These are phyloP conservation scores for Amanita pallidorosea DNA, from an alignment of 768 basidiomycete species.

Conservation along the genomic window DNA sequence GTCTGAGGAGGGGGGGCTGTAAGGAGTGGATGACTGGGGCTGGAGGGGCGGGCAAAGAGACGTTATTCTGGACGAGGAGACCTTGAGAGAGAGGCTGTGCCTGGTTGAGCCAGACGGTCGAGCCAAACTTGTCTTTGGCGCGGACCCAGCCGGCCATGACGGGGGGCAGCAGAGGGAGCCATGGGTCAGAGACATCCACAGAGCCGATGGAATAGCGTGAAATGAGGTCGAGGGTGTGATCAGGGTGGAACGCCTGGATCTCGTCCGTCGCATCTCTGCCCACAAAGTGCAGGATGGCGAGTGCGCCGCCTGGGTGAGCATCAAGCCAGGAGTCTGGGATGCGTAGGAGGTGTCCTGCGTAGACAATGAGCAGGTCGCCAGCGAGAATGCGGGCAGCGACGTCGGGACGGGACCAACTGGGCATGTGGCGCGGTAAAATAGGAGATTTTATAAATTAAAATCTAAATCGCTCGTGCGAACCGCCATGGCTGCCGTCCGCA, in stretches of 20 bases:
- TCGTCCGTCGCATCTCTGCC: constrained; percentile 94
- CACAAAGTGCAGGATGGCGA: constrained; percentile 88
- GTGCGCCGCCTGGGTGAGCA: constrained; percentile 80
- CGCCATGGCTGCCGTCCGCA: constrained; percentile 20
- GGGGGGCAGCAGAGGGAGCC: constrained; percentile 80
- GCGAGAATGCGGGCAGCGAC: constrained; percentile 62
- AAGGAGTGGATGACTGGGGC: constrained; percentile 37
- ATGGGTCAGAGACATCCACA: constrained; percentile 51
- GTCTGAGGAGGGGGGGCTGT: constrained; percentile 37
- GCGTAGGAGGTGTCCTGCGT: constrained; percentile 49
- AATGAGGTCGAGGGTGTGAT: constrained; percentile 44
- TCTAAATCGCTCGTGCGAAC: neutral
- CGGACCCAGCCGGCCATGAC: constrained; percentile 78
- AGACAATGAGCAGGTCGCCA: constrained; percentile 71
- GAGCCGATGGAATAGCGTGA: constrained; percentile 58
- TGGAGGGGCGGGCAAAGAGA: constrained; percentile 8
- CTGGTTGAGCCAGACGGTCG: constrained; percentile 53
- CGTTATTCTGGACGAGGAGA: constrained; percentile 43
- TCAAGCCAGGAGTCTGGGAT: constrained; percentile 72
- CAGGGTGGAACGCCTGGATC: constrained; percentile 82
- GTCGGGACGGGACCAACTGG: constrained; percentile 30
- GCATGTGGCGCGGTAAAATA: constrained; percentile 10
- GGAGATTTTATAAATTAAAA: too few species aligned
- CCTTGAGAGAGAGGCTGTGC: constrained; percentile 44
- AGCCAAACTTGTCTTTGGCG: constrained; percentile 18